Evolutionary conservation across 305 asterid species (phyloP), one percentile per base, ranked within the genome.

Genomic region (Solanum aculeatissimum): DNA sequence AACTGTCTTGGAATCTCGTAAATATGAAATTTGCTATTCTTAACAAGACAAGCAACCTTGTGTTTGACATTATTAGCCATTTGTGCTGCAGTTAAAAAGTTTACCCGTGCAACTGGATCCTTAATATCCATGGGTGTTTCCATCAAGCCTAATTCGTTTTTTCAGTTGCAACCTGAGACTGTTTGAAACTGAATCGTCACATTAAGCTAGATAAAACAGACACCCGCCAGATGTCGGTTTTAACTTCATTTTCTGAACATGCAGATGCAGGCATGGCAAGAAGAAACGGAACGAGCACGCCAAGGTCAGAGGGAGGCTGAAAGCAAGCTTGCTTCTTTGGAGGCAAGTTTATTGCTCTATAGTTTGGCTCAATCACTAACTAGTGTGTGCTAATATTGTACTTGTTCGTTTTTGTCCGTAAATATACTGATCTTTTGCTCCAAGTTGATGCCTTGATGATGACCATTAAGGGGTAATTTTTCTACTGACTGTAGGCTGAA

Each of bases 271-370:
- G 98, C 98, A 87, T 93, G 97, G 99, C 98, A 97, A 90, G 99
- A 94, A 88, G 99, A 97, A 93, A 98, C 95, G 90, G 99, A 95
- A 91, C 99, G 98, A 78, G 94, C 99, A 21, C 98, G 98, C 84
- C 94, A 90, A 88, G 88, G 96, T 89, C 99, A 97, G 89, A 92
- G 99, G 89, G 99, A 97, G 89, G 98, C 98, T 84, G 99, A 97
- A 89, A 93, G 90, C 90, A 97, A 94, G 86, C 93, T 94, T 90
- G 92, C 99, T 83, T 92, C 96, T 40, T 91, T 93, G 93, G 99
- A 97, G 98, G 99, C 92, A 94, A 93, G 97, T 88, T 82, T 78
- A 55, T 84, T 42, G 86, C 80, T 25, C 69, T 85, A n/a, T 53
- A 35, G 47, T 83, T 68, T 47, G 62, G 16, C 68, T 83, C 63